Base-by-base conservation (phyloP, 208 protist genomes). In the Acanthamoeba healyi region DNA sequence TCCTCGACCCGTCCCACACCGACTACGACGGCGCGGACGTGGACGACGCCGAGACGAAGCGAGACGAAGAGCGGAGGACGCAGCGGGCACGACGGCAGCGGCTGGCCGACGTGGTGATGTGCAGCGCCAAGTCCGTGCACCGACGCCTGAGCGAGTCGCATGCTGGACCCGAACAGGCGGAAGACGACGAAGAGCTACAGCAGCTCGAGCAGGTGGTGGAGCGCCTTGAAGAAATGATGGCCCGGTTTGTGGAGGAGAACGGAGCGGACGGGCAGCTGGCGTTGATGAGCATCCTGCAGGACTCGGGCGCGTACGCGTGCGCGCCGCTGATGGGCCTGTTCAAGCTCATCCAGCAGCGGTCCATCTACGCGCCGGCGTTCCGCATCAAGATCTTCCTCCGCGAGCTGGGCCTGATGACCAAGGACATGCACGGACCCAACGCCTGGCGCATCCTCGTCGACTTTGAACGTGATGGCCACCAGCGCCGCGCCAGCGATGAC, bases 401-500 rank as follows among this genome's bases (percentile, higher is more conserved):
- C 14, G 84, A 63, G 58, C 49, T 91, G 22, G 84, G 84, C 38
- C 29, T 91, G 32, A 91, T 91, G 84, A 91, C 84, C 49, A 91
- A 91, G 54, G 84, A 91, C 84, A 91, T 70, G 54, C 84, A 91
- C 56, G 58, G 56, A 2, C 49, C 49, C 56, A n/a, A 91, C 54
- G 84, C 84, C 42, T 91, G 84, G 84, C 84, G 84, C 26, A 91
- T 91, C 58, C 24, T 91, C 29, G 58, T 91, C 17, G 84, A 91
- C 54, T 91, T 91, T 58, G 56, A 49, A 12, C 42, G 40, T 46
- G 40, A 36, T 22, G 36, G 10, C 54, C 19, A 24, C 22, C 34
- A 56, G 14, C n/a, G 26, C 49, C 19, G 42, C 29, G 29, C 5
- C 36, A 36, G 42, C n/a, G 32, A 63, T 14, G 51, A 88, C 32